Percentiles rank a stretch among this genome's conserved stretches.
phyloP scores from a whole-genome alignment of 257 asterid species.

The Parsonsia alboflavescens region DNA sequence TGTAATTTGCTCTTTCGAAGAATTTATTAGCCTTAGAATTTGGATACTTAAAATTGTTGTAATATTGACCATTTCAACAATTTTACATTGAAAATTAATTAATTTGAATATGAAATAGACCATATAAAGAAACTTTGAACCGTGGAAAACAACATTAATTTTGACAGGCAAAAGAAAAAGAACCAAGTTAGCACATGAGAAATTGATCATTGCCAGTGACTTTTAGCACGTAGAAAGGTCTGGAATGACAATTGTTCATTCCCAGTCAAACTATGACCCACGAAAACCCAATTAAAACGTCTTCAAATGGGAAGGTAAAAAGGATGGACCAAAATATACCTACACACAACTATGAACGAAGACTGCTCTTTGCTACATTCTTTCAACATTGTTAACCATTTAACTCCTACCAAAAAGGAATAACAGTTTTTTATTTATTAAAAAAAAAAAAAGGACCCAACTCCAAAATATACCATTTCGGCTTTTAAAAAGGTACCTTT shows the following conservation, averaged over 20 bases:
- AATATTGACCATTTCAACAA: not conserved
- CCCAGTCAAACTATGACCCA: not conserved
- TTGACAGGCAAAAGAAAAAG: no score
- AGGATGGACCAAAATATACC: not conserved
- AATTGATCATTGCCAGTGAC: not conserved
- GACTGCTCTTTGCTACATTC: not conserved
- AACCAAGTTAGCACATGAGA: no score
- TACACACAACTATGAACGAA: not conserved
- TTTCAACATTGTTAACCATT: not conserved
- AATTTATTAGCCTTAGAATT: no score
- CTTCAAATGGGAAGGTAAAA: not conserved
- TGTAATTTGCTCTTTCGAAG: not conserved
- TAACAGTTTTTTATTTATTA: no score
- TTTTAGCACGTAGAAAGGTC: not conserved
- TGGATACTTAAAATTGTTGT: no score
- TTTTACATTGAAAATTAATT: not conserved
- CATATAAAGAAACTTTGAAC: not conserved
- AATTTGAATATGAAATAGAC: not conserved
- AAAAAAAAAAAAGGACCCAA: no score
- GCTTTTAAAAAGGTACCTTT: constrained; percentile 5
- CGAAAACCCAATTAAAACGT: not conserved
- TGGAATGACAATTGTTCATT: not conserved
- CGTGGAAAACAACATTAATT: no score
- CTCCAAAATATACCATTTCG: no score
- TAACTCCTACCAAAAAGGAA: not conserved